A percentile compares a stretch with the other conserved stretches of the same genome.
phyloP scores from a whole-genome alignment of 352 stramenopile genomes.

The Phytophthora pseudosyringae region DNA sequence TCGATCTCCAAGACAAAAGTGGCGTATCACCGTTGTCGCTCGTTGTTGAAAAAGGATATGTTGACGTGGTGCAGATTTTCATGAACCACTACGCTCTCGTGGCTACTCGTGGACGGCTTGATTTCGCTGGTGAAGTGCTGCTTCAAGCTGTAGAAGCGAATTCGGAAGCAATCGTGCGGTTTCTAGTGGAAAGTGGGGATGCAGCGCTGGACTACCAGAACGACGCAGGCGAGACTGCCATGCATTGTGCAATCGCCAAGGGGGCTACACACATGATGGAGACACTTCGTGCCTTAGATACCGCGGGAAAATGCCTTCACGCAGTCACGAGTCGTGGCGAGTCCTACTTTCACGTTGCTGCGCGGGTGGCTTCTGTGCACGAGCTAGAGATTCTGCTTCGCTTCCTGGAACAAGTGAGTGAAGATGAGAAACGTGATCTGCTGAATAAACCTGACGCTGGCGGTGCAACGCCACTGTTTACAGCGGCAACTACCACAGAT shows the following conservation, averaged over 20 bases:
- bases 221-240: slow-evolving; percentile 15
- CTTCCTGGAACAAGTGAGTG: not conserved
- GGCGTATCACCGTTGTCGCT: slow-evolving; percentile 19
- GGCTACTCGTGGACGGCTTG: slow-evolving; percentile 16
- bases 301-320: not conserved
- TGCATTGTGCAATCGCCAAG: slow-evolving; percentile 25
- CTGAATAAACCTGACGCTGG: slow-evolving; percentile 1
- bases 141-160: slow-evolving; percentile 16
- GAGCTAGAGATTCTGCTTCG: slow-evolving; percentile 25
- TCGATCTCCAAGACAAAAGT: slow-evolving; percentile 24
- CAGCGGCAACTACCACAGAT: slow-evolving; percentile 10
- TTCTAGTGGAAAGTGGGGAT: slow-evolving; percentile 30
- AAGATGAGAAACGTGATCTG: not conserved
- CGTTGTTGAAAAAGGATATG: slow-evolving; percentile 4
- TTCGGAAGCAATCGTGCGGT: slow-evolving; percentile 14
- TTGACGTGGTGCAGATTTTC: slow-evolving; percentile 27
- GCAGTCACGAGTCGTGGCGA: not conserved
- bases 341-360: slow-evolving; percentile 22
- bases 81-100: slow-evolving; percentile 37
- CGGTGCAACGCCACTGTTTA: slow-evolving; percentile 10
- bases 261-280: slow-evolving; percentile 20
- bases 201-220: slow-evolving; percentile 11
- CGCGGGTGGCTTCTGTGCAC: slow-evolving; percentile 9
- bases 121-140: slow-evolving; percentile 17
- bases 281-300: slow-evolving; percentile 22